A percentile compares a stretch with the other conserved stretches of the same genome.
Evolutionary conservation across 177 flowering plant species (phyloP).

Genomic region (Vitis hybrid): DNA sequence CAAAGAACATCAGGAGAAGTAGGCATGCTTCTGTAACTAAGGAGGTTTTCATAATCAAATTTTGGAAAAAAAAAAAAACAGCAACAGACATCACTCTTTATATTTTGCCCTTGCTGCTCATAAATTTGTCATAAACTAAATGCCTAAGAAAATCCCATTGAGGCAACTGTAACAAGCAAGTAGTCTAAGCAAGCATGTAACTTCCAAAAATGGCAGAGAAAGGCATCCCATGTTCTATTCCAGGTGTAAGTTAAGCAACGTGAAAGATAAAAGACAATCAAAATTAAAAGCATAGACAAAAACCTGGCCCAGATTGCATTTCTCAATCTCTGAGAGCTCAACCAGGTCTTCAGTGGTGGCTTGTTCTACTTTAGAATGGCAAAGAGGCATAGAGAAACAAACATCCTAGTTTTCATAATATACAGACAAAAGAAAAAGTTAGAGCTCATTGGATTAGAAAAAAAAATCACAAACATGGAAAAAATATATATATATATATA

Average conservation of each 20-base stretch:
- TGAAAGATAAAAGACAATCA: neutral
- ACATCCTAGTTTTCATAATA: constrained; percentile 49
- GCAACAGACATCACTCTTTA: no score
- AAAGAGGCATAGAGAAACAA: constrained; percentile 85
- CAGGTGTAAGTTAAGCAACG: neutral
- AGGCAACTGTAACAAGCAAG: no score
- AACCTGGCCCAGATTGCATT: constrained; percentile 83
- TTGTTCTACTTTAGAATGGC: constrained; percentile 70
- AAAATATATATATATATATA: neutral
- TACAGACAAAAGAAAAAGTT: neutral
- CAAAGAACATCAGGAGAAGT: neutral
- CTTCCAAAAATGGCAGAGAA: neutral
- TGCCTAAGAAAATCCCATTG: no score
- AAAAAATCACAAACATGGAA: neutral
- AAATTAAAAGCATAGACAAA: constrained; percentile 8
- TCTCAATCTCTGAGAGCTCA: constrained; percentile 92
- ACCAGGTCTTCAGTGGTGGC: constrained; percentile 75
- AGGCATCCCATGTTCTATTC: neutral
- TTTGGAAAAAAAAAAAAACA: no score
- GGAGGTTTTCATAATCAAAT: no score
- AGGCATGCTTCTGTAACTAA: neutral
- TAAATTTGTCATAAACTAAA: no score
- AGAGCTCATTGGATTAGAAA: constrained; percentile 1
- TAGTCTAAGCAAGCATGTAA: no score
- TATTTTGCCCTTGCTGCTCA: no score